Percentiles rank a stretch among this genome's conserved stretches.
Evolutionary conservation across 768 basidiomycete species (phyloP).

Genomic region (Suillus fuscotomentosus): DNA sequence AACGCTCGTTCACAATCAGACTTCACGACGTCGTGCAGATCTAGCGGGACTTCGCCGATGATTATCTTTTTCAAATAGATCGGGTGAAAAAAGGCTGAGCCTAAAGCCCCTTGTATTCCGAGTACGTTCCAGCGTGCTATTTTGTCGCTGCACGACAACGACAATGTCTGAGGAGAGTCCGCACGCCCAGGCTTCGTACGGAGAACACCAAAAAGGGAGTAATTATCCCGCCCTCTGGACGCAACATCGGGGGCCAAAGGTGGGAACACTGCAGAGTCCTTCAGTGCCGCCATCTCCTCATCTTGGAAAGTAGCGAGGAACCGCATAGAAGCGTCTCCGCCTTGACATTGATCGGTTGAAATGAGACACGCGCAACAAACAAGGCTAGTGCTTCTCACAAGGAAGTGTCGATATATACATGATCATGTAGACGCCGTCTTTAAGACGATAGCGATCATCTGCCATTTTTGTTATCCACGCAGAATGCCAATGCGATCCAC

Average conservation of each 20-base stretch:
- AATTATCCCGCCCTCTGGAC: conserved; percentile 80
- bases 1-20: conserved; percentile 73
- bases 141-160: conserved; percentile 95
- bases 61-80: conserved; percentile 66
- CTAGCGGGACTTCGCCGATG: conserved; percentile 64
- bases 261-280: conserved; percentile 43
- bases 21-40: conserved; percentile 38
- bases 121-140: conserved; percentile 83
- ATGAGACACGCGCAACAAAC: conserved; percentile 41
- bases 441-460: conserved; percentile 46
- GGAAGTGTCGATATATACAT: conserved; percentile 80
- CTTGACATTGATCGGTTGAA: conserved; percentile 38
- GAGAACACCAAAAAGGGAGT: conserved; percentile 68
- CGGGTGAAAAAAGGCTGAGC: conserved; percentile 51
- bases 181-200: conserved; percentile 95
- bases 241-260: conserved; percentile 36
- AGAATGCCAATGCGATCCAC: conserved; percentile 44
- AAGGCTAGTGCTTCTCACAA: conserved; percentile 38
- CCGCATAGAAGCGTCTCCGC: conserved; percentile 87
- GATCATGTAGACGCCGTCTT: conserved; percentile 46
- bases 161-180: conserved; percentile 79
- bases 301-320: conserved; percentile 77
- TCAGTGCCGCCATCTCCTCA: conserved; percentile 65
- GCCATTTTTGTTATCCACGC: conserved; percentile 24
- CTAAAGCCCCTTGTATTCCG: conserved; percentile 84